Conservation (phyloP, 108 stramenopile species). For the Nannochloropsis salina region DNA sequence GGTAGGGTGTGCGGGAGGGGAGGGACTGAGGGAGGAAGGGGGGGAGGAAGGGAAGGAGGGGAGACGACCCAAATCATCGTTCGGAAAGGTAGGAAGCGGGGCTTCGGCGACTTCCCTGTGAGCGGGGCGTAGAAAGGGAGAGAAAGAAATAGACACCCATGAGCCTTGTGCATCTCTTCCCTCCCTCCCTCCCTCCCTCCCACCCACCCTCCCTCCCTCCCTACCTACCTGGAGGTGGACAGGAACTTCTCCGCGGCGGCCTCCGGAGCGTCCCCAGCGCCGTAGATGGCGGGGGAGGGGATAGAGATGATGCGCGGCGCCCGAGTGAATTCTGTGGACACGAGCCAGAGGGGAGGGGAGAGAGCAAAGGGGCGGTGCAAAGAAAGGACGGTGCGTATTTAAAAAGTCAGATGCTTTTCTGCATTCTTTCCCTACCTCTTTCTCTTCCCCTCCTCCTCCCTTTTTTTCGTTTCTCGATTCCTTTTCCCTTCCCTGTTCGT, state of each 20-base stretch:
- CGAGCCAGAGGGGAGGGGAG: not conserved
- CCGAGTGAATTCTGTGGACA: not conserved
- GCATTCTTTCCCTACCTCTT: not conserved
- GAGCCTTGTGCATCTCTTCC: not conserved
- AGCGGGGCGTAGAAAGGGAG: not conserved
- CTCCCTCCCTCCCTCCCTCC: slow-evolving; percentile 1
- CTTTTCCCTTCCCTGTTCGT: not conserved
- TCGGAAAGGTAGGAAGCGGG: not conserved
- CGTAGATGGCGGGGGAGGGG: not conserved
- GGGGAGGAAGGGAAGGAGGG: slow-evolving; percentile 12
- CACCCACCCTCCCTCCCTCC: not conserved
- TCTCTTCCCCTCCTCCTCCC: not conserved
- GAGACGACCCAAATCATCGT: not conserved
- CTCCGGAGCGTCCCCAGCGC: not conserved
- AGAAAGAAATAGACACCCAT: not conserved
- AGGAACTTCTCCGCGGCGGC: not conserved
- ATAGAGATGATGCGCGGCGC: not conserved
- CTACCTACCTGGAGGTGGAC: not conserved
- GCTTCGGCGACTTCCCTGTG: not conserved
- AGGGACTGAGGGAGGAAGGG: not conserved
- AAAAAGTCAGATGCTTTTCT: not conserved
- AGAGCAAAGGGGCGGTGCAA: not conserved
- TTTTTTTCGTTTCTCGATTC: not conserved
- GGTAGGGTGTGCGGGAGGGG: not conserved
- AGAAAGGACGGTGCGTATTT: too few species aligned